Conservation (phyloP, 2,329 filamentous ascomycete species). For the Pseudogymnoascus sp. region DNA sequence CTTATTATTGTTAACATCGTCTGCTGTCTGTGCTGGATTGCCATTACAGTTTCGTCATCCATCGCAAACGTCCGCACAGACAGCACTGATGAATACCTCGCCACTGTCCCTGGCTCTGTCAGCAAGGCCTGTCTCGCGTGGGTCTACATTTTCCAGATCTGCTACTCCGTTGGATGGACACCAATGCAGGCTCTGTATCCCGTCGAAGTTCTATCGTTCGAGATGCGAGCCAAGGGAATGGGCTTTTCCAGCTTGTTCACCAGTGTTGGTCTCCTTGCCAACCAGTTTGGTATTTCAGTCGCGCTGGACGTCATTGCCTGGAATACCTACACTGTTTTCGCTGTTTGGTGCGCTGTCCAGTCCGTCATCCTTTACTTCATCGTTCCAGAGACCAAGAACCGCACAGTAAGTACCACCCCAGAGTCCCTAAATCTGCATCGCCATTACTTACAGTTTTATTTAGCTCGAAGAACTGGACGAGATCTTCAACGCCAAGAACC, state of each 20-base stretch:
- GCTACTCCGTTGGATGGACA: constrained; percentile 43
- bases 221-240: constrained; percentile 51
- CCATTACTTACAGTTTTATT: background rate
- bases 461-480: constrained; percentile 46
- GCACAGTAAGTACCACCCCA: constrained; percentile 28
- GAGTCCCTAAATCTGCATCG: background rate
- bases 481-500: constrained; percentile 39
- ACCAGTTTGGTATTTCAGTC: constrained; percentile 40
- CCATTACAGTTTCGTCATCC: constrained; percentile 41
- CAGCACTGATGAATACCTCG: background rate
- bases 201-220: constrained; percentile 47
- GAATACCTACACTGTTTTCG: constrained; percentile 48
- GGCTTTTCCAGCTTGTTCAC: constrained; percentile 40
- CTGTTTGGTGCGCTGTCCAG: constrained; percentile 37
- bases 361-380: constrained; percentile 40
- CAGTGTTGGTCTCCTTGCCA: constrained; percentile 39
- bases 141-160: constrained; percentile 48
- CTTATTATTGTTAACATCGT: constrained; percentile 43
- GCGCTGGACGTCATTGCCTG: constrained; percentile 44
- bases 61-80: background rate
- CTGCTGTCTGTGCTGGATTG: constrained; percentile 43
- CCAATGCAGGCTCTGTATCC: constrained; percentile 43
- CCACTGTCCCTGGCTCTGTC: constrained; percentile 19
- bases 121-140: constrained; percentile 43
- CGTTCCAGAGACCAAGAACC: constrained; percentile 43